Conservation (phyloP, 169 alveolate genomes). For the Cryptosporidium muris region DNA sequence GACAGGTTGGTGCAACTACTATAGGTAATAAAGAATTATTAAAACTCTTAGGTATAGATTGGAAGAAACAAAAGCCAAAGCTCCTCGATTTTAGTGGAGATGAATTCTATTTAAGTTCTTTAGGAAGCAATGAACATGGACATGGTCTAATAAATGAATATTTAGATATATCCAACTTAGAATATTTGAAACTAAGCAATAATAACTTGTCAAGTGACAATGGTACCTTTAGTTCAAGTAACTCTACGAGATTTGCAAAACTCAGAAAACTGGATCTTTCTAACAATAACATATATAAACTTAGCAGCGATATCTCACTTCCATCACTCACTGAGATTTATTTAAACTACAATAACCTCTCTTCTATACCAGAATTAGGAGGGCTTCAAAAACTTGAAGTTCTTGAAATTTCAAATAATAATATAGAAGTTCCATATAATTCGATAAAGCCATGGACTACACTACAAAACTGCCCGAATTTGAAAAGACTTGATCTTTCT, state of each 20-base stretch:
- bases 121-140: constrained; percentile 14
- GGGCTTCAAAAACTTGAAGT: constrained; percentile 15
- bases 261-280: constrained; percentile 17
- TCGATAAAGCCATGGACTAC: constrained; percentile 13
- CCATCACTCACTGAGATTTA: constrained; percentile 30
- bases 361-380: constrained; percentile 33
- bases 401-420: constrained; percentile 31
- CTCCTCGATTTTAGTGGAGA: constrained; percentile 63
- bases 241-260: constrained; percentile 28
- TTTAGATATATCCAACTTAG: constrained; percentile 29
- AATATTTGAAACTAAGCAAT: constrained; percentile 11
- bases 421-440: neutral
- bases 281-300: constrained; percentile 20
- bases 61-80: constrained; percentile 37
- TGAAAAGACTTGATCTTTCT: constrained; percentile 24
- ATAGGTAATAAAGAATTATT: neutral
- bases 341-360: constrained; percentile 19
- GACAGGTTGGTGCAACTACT: no score
- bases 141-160: constrained; percentile 25
- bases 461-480: constrained; percentile 18
- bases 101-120: constrained; percentile 17
- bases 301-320: constrained; percentile 17
- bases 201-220: constrained; percentile 35
- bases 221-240: constrained; percentile 29
- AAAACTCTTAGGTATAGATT: constrained; percentile 27